phyloP scores from a whole-genome alignment of 1,284 basidiomycete species.

The Kalmanozyma brasiliensis region DNA sequence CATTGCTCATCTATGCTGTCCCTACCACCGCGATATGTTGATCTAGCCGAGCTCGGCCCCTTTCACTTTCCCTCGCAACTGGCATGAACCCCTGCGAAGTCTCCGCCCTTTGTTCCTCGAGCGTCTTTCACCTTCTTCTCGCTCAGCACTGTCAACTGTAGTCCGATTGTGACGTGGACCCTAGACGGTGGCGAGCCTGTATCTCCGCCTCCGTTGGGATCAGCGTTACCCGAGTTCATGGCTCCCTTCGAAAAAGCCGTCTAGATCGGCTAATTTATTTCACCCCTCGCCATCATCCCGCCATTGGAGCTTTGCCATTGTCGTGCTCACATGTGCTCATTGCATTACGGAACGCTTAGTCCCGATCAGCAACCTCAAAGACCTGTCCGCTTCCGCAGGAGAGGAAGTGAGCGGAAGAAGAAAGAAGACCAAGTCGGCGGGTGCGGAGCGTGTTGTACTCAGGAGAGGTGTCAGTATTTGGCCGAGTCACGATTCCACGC shows the following conservation, averaged over 20 bases:
- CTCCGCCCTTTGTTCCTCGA: conserved; percentile 1
- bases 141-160: background rate
- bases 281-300: background rate
- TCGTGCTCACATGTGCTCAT: no score
- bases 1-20: background rate
- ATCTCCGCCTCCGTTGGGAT: conserved; percentile 17
- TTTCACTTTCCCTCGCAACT: background rate
- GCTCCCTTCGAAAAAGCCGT: conserved; percentile 3
- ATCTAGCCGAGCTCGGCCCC: conserved; percentile 18
- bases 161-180: no score
- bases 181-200: background rate
- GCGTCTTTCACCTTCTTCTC: conserved; percentile 12
- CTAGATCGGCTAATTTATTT: conserved; percentile 15
- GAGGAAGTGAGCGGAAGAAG: background rate
- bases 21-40: background rate
- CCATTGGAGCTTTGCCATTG: no score
- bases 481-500: conserved; percentile 14
- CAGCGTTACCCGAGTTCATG: background rate
- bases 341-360: no score
- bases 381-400: background rate
- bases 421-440: background rate
- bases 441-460: no score
- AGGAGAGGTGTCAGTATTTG: background rate
- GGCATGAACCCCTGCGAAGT: conserved; percentile 1
- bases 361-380: background rate